phyloP scores from a whole-genome alignment of 2,329 filamentous ascomycete genomes.

The Capronia epimyces region DNA sequence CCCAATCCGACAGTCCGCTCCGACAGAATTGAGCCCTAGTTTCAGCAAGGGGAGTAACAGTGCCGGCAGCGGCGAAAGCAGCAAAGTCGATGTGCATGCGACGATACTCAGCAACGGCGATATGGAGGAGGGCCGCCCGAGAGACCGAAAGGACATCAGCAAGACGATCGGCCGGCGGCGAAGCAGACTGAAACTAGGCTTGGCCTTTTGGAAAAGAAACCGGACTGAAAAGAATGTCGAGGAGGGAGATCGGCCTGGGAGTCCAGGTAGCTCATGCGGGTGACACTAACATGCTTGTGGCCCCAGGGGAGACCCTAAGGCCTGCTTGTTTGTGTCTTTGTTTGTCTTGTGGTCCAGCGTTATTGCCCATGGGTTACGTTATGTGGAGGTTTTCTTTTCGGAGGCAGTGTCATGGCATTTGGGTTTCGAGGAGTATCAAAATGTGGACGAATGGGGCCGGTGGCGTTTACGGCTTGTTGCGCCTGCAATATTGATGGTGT shows the following conservation, averaged over 20 bases:
- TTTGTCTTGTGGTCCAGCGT: not conserved
- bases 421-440: not conserved
- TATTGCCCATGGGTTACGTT: not conserved
- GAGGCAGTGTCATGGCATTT: not conserved
- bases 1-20: constrained; percentile 17
- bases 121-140: constrained; percentile 10
- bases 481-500: not conserved
- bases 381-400: not conserved
- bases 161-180: constrained; percentile 24
- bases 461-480: no score
- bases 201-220: constrained; percentile 28
- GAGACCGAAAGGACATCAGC: constrained; percentile 22
- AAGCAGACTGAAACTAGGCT: constrained; percentile 24
- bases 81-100: constrained; percentile 27
- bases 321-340: not conserved
- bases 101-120: constrained; percentile 27
- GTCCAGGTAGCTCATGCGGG: constrained; percentile 12
- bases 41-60: constrained; percentile 28
- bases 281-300: not conserved
- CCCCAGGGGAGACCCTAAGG: no score
- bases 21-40: constrained; percentile 15
- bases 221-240: constrained; percentile 18
- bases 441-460: not conserved
- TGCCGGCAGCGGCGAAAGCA: constrained; percentile 24
- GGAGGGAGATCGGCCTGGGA: constrained; percentile 14